Conservation (phyloP, 2,329 filamentous ascomycete genomes). For the Cephalotrichum gorgonifer region DNA sequence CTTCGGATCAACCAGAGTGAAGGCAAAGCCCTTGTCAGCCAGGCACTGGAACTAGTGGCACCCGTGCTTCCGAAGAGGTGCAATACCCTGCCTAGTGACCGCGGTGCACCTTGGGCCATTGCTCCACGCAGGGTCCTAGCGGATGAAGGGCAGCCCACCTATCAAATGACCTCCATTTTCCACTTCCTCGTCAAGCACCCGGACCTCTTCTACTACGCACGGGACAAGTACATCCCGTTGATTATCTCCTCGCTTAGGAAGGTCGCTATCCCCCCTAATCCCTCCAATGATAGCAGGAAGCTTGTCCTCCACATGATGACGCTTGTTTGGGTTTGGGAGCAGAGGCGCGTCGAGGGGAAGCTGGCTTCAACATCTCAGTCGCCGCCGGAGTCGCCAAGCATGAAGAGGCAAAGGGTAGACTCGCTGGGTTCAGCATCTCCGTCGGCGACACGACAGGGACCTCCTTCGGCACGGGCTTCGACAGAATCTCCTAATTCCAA, state of each 20-base stretch:
- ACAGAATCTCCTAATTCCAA: slow-evolving; percentile 63
- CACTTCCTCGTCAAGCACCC: slow-evolving; percentile 91
- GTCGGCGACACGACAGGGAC: not conserved
- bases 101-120: slow-evolving; percentile 77
- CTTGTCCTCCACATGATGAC: slow-evolving; percentile 84
- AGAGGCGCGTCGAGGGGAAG: slow-evolving; percentile 62
- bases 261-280: slow-evolving; percentile 71
- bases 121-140: slow-evolving; percentile 83
- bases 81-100: slow-evolving; percentile 54
- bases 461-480: slow-evolving; percentile 16
- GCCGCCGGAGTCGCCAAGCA: not conserved
- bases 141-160: slow-evolving; percentile 89
- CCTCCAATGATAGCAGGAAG: slow-evolving; percentile 85
- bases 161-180: slow-evolving; percentile 95
- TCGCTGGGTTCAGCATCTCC: slow-evolving; percentile 15
- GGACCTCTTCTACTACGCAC: slow-evolving; percentile 86
- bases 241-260: slow-evolving; percentile 86
- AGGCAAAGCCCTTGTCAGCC: slow-evolving; percentile 81
- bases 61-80: slow-evolving; percentile 84
- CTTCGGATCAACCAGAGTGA: slow-evolving; percentile 92
- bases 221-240: slow-evolving; percentile 80
- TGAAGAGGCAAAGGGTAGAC: slow-evolving; percentile 12
- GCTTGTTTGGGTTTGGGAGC: slow-evolving; percentile 88
- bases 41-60: slow-evolving; percentile 90
- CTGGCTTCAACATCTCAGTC: slow-evolving; percentile 10